Conservation (phyloP, 176 grass and related monocot species). For the Oryza longistaminata region DNA sequence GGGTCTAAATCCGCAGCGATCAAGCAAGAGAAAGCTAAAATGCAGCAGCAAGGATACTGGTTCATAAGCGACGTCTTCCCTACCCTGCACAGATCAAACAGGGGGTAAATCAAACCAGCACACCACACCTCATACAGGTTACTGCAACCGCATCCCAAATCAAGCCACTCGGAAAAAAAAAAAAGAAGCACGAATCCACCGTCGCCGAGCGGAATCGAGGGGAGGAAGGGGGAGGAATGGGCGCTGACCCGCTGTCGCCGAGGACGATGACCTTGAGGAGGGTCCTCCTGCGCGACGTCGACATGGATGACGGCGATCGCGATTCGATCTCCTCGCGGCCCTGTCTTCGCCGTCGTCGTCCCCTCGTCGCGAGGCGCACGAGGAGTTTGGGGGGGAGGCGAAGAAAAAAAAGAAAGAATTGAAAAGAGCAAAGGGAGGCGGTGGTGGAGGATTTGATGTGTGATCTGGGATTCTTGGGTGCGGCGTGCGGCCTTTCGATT, state of each 20-base stretch:
- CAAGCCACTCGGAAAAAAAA: background rate
- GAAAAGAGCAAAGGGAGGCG: background rate
- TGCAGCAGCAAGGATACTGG: slow-evolving; percentile 74
- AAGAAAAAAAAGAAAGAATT: background rate
- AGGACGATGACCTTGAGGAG: slow-evolving; percentile 77
- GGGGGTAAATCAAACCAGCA: slow-evolving; percentile 39
- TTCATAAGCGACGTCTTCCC: slow-evolving; percentile 99
- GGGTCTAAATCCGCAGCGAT: background rate
- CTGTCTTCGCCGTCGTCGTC: background rate
- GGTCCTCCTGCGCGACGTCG: slow-evolving; percentile 66
- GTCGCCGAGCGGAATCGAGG: slow-evolving; percentile 23
- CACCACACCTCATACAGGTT: background rate
- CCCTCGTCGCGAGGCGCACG: slow-evolving; percentile 33
- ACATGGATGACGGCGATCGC: slow-evolving; percentile 46
- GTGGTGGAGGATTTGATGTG: slow-evolving; percentile 8
- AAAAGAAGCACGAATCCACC: background rate
- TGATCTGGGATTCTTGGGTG: background rate
- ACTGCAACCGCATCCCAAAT: slow-evolving; percentile 37
- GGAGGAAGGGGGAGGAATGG: slow-evolving; percentile 15
- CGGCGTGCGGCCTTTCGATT: slow-evolving; percentile 7
- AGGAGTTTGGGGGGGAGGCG: background rate
- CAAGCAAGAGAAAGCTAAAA: background rate
- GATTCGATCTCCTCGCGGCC: slow-evolving; percentile 16
- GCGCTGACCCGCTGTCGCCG: slow-evolving; percentile 63
- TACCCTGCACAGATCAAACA: slow-evolving; percentile 65